Percentiles rank a stretch among this genome's conserved stretches.
Evolutionary conservation across 345 rosid species (phyloP).

Genomic region (Cardamine resedifolia): DNA sequence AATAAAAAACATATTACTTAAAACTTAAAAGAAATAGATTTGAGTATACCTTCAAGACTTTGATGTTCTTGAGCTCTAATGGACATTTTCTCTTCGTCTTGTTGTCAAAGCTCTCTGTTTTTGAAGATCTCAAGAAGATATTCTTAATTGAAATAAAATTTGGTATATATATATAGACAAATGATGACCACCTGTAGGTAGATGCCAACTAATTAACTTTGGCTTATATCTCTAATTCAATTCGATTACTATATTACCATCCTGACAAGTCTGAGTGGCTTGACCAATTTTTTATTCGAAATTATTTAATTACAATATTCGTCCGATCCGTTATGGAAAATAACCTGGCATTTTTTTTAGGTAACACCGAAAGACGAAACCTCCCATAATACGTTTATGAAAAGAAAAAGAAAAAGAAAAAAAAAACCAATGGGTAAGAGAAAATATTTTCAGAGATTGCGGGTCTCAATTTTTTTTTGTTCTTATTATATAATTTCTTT

Average conservation of each 20-base stretch:
- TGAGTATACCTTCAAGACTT: slow-evolving; percentile 24
- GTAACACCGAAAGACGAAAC: not conserved
- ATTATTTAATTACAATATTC: not conserved
- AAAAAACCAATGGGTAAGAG: not conserved
- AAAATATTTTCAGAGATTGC: not conserved
- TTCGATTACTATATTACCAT: not conserved
- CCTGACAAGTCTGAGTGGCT: not conserved
- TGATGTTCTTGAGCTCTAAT: slow-evolving; percentile 33
- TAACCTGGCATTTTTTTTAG: not conserved
- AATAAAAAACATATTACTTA: not conserved
- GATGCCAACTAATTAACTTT: slow-evolving; percentile 18
- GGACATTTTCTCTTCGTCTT: slow-evolving; percentile 31
- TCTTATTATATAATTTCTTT: not conserved
- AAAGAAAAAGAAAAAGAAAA: not conserved
- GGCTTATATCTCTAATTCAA: not conserved
- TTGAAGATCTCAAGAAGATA: slow-evolving; percentile 19
- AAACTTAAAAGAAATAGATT: not conserved
- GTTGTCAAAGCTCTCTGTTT: slow-evolving; percentile 14
- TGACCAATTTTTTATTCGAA: not conserved
- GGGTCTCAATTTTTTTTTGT: not conserved
- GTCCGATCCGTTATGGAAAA: not conserved
- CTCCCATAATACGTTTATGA: not conserved
- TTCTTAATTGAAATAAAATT: not conserved
- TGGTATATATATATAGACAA: slow-evolving; percentile 5
- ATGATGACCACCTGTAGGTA: slow-evolving; percentile 8